These are phyloP conservation scores for Oleoguttula mirabilis DNA, from an alignment of 495 filamentous ascomycete species.

Conservation along the genomic window DNA sequence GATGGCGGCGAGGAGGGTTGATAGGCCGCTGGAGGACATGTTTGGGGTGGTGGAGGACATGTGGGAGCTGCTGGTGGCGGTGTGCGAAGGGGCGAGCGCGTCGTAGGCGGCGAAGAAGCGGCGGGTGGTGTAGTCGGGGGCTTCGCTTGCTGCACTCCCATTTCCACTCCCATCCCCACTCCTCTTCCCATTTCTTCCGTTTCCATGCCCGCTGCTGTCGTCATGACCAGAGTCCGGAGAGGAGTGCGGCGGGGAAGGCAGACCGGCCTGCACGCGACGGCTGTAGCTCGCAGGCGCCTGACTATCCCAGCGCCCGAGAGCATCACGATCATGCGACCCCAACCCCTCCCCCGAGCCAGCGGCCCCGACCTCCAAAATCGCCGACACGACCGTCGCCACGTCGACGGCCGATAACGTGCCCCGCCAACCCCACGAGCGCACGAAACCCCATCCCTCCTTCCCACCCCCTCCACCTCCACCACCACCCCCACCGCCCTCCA, in stretches of 20 bases:
- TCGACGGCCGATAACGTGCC: conserved; percentile 85
- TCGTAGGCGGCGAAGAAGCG: conserved; percentile 95
- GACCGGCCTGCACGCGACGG: conserved; percentile 8
- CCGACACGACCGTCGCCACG: conserved; percentile 77
- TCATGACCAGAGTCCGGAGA: conserved; percentile 11
- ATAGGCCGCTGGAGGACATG: conserved; percentile 55
- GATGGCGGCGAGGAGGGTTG: conserved; percentile 62
- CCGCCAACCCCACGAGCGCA: conserved; percentile 95
- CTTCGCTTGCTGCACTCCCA: conserved; percentile 19
- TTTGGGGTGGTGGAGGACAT: too few relatives aligned
- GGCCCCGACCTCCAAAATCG: conserved; percentile 81
- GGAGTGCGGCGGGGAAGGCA: conserved; percentile 18
- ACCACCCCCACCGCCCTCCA: conserved; percentile 36
- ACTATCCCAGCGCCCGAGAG: conserved; percentile 2
- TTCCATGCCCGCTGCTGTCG: conserved; percentile 27
- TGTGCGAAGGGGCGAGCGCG: conserved; percentile 44
- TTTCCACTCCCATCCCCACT: conserved; percentile 26
- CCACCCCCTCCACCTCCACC: conserved; percentile 43
- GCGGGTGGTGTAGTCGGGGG: conserved; percentile 53
- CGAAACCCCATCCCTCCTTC: conserved; percentile 90
- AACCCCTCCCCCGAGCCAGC: neutral
- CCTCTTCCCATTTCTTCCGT: too few relatives aligned
- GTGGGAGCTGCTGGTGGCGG: conserved; percentile 55
- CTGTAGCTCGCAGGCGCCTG: neutral
- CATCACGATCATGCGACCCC: conserved; percentile 4